Percentiles rank a stretch among this genome's conserved stretches.
Conservation (phyloP, 495 filamentous ascomycete genomes). For the Xylaria flabelliformis region DNA sequence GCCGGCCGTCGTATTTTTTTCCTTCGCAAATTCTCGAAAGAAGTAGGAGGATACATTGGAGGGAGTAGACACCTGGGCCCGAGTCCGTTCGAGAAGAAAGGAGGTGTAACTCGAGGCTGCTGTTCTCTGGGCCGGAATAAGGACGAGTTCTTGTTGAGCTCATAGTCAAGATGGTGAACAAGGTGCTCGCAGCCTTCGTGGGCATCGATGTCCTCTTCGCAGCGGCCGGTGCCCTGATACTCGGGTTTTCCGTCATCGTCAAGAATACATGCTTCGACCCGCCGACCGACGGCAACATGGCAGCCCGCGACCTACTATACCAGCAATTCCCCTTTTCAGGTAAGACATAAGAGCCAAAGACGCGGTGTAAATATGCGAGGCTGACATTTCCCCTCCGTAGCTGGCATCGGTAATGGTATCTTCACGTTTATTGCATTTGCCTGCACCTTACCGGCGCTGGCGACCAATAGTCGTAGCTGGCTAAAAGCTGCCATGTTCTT, state of each 20-base stretch:
- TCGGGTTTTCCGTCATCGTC: slow-evolving; percentile 66
- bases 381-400: slow-evolving; percentile 49
- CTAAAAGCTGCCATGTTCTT: slow-evolving; percentile 66
- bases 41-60: slow-evolving; percentile 24
- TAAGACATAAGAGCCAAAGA: slow-evolving; percentile 38
- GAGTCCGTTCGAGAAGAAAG: slow-evolving; percentile 21
- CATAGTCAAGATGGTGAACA: slow-evolving; percentile 59
- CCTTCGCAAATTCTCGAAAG: slow-evolving; percentile 29
- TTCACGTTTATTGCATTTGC: slow-evolving; percentile 64
- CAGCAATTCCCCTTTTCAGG: slow-evolving; percentile 65
- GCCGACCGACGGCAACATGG: slow-evolving; percentile 57
- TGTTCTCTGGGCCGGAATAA: background rate
- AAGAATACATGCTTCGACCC: slow-evolving; percentile 55
- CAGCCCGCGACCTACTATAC: slow-evolving; percentile 68
- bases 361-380: background rate
- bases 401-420: slow-evolving; percentile 69
- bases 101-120: slow-evolving; percentile 26
- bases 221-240: slow-evolving; percentile 65
- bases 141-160: background rate
- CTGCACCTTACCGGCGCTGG: slow-evolving; percentile 64
- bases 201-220: slow-evolving; percentile 66
- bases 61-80: slow-evolving; percentile 25
- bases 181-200: slow-evolving; percentile 63
- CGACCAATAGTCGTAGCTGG: slow-evolving; percentile 62
- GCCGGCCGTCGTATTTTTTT: slow-evolving; percentile 53